phyloP scores from a whole-genome alignment of 2,329 filamentous ascomycete species.

The Neopestalotiopsis sp. region DNA sequence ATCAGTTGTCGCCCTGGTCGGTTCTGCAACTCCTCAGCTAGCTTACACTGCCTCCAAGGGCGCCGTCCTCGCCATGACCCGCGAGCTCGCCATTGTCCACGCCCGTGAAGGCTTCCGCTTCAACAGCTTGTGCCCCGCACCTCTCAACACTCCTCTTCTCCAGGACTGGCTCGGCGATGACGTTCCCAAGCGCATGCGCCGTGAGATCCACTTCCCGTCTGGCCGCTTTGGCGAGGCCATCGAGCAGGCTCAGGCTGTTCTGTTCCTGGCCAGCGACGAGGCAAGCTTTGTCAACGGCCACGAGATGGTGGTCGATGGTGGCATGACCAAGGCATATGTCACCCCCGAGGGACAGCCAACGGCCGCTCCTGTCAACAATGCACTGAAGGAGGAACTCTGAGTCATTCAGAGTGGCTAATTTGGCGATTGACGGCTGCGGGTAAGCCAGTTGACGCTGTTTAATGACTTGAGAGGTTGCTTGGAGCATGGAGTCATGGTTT shows the following conservation, averaged over 20 bases:
- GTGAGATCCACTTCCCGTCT: constrained; percentile 88
- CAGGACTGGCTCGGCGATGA: constrained; percentile 96
- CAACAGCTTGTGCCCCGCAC: constrained; percentile 89
- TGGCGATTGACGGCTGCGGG: not conserved
- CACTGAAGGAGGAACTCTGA: constrained; percentile 53
- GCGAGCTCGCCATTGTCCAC: constrained; percentile 91
- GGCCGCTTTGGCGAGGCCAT: constrained; percentile 92
- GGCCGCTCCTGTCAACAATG: constrained; percentile 64
- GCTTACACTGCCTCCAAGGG: constrained; percentile 96
- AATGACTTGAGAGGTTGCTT: constrained; percentile 9
- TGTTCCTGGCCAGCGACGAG: constrained; percentile 89
- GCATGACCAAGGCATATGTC: constrained; percentile 92
- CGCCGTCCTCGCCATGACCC: constrained; percentile 86
- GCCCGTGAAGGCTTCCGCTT: constrained; percentile 88
- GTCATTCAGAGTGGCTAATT: not conserved
- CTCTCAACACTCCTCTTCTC: constrained; percentile 87
- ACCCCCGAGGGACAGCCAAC: constrained; percentile 66
- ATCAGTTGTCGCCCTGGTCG: constrained; percentile 85
- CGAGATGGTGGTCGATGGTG: constrained; percentile 95
- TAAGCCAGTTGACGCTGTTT: not conserved
- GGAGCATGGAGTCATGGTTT: constrained; percentile 12
- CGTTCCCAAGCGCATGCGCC: constrained; percentile 76
- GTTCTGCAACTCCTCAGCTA: constrained; percentile 85
- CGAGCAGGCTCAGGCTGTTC: constrained; percentile 87
- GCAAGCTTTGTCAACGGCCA: constrained; percentile 88